phyloP scores from a whole-genome alignment of 1,139 yeast species.

The Candida buenavistaensis region DNA sequence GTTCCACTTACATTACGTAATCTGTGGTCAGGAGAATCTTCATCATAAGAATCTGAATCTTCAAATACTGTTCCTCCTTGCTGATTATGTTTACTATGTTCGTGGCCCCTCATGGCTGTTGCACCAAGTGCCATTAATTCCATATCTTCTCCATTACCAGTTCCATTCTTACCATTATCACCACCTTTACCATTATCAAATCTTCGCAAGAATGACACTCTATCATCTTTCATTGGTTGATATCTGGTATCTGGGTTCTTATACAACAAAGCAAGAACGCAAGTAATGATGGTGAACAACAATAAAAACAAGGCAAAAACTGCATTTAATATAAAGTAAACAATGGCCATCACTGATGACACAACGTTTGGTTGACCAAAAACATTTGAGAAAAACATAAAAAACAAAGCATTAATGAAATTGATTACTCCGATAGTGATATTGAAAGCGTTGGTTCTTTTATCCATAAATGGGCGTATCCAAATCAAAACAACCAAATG shows the following conservation, averaged over 20 bases:
- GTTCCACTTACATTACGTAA: slow-evolving; percentile 7
- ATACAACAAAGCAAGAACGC: slow-evolving; percentile 78
- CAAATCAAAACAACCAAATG: slow-evolving; percentile 66
- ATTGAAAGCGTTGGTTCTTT: slow-evolving; percentile 88
- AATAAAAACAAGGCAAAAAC: slow-evolving; percentile 80
- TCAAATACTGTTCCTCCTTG: slow-evolving; percentile 30
- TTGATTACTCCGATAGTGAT: slow-evolving; percentile 80
- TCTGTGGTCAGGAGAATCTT: slow-evolving; percentile 13
- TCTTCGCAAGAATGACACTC: slow-evolving; percentile 80
- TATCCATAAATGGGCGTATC: slow-evolving; percentile 90
- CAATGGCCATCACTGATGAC: slow-evolving; percentile 88
- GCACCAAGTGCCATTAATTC: slow-evolving; percentile 89
- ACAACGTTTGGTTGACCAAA: slow-evolving; percentile 86
- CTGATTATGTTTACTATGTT: slow-evolving; percentile 27
- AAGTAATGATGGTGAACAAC: slow-evolving; percentile 82
- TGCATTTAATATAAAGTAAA: slow-evolving; percentile 89
- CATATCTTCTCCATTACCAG: slow-evolving; percentile 51
- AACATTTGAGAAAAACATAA: slow-evolving; percentile 82
- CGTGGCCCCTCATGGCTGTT: slow-evolving; percentile 82
- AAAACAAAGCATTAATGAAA: slow-evolving; percentile 79
- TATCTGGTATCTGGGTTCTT: slow-evolving; percentile 95
- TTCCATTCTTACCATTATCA: slow-evolving; percentile 26
- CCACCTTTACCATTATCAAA: slow-evolving; percentile 52
- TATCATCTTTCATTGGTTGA: slow-evolving; percentile 95
- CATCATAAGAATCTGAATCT: slow-evolving; percentile 27